Percentiles rank a stretch among this genome's conserved stretches.
These are phyloP conservation scores for Sporothrix inflata DNA, from an alignment of 2,329 filamentous ascomycete genomes.

Conservation along the genomic window DNA sequence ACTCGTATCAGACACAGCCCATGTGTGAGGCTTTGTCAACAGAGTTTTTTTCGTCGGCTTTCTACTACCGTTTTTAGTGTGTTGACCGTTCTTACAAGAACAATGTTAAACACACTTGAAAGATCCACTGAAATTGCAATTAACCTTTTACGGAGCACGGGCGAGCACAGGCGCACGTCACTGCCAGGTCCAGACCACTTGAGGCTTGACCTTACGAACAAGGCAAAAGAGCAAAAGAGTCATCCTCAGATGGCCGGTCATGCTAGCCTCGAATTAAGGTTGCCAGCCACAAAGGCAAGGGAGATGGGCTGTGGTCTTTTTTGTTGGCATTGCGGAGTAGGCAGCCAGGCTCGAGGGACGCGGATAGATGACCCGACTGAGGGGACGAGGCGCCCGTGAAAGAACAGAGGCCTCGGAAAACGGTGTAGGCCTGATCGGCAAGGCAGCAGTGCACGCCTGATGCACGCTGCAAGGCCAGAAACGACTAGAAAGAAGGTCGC, in stretches of 20 bases:
- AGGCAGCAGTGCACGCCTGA: constrained; percentile 13
- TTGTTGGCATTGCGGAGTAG: neutral
- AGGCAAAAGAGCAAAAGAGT: neutral
- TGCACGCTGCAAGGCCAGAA: neutral
- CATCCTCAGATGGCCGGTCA: neutral
- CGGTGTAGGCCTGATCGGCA: constrained; percentile 8
- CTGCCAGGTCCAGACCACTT: neutral
- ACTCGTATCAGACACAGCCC: no score
- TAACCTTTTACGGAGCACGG: neutral
- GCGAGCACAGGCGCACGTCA: neutral
- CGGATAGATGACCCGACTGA: constrained; percentile 7
- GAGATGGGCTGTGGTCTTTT: neutral
- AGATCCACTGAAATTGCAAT: no score
- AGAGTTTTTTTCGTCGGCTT: no score
- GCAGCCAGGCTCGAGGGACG: no score
- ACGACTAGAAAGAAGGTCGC: constrained; percentile 4
- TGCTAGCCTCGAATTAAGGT: constrained; percentile 7
- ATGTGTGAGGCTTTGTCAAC: no score
- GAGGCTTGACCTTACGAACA: no score
- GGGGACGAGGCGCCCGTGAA: neutral
- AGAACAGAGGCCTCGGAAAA: neutral
- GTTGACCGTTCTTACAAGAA: no score
- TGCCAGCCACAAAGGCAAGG: constrained; percentile 7
- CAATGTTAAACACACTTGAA: no score
- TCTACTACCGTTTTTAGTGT: no score